A percentile compares a stretch with the other conserved stretches of the same genome.
phyloP scores from a whole-genome alignment of 2,329 filamentous ascomycete species.

The Rutstroemia sp. region DNA sequence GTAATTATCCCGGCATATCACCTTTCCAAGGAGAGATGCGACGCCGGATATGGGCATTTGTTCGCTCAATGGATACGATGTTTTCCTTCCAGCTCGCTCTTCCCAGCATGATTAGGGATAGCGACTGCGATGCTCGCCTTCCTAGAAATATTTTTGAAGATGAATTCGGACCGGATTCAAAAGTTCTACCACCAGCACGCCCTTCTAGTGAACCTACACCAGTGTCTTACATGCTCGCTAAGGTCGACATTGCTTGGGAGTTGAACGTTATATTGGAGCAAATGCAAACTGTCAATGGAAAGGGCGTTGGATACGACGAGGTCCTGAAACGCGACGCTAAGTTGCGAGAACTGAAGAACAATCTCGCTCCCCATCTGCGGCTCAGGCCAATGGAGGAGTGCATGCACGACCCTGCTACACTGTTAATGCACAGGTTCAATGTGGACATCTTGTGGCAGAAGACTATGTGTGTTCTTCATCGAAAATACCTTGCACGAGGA shows the following conservation, averaged over 20 bases:
- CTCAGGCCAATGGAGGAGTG: conserved; percentile 68
- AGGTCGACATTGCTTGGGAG: conserved; percentile 54
- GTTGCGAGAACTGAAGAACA: conserved; percentile 53
- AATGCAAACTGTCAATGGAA: conserved; percentile 45
- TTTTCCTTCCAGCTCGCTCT: conserved; percentile 66
- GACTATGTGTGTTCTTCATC: conserved; percentile 80
- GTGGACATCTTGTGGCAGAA: conserved; percentile 84
- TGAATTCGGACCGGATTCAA: conserved; percentile 64
- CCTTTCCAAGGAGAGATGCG: conserved; percentile 76
- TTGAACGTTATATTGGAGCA: conserved; percentile 66
- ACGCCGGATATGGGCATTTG: conserved; percentile 59
- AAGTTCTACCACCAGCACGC: conserved; percentile 58
- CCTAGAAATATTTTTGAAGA: conserved; percentile 77
- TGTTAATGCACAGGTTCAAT: conserved; percentile 79
- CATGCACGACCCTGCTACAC: conserved; percentile 70
- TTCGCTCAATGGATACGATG: conserved; percentile 66
- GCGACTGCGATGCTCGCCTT: conserved; percentile 67
- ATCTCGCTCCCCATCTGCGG: conserved; percentile 73
- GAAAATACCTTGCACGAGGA: conserved; percentile 75
- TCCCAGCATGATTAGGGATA: conserved; percentile 60
- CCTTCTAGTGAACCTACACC: conserved; percentile 66
- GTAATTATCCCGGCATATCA: conserved; percentile 63
- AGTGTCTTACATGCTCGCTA: conserved; percentile 71
- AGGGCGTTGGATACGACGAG: conserved; percentile 54
- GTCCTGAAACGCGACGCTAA: conserved; percentile 55